phyloP scores from a whole-genome alignment of 106 monocot genomes.

The Acanthochlamys bracteata region DNA sequence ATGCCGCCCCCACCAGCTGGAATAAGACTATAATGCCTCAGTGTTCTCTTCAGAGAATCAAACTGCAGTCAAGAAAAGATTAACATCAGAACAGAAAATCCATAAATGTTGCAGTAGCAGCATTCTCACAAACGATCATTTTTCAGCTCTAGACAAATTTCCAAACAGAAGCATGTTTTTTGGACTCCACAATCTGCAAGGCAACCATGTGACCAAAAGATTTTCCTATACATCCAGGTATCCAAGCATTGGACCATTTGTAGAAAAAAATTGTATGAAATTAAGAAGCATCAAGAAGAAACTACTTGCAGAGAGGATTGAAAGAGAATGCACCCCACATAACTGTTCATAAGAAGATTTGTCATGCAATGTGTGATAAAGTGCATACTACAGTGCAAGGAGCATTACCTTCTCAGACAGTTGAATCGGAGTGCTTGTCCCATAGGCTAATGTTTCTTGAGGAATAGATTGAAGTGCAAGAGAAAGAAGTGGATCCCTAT shows the following conservation, averaged over 20 bases:
- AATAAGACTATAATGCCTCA: conserved; percentile 86
- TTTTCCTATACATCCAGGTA: no score
- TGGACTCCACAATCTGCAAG: no score
- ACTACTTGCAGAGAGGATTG: background rate
- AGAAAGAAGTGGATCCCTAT: conserved; percentile 64
- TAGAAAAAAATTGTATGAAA: no score
- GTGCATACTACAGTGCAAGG: no score
- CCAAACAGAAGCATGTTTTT: no score
- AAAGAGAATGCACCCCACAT: background rate
- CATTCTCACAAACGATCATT: no score
- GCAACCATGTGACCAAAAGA: no score
- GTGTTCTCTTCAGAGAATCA: conserved; percentile 66
- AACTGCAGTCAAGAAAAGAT: conserved; percentile 45
- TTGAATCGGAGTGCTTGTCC: conserved; percentile 48
- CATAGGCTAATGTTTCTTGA: conserved; percentile 55
- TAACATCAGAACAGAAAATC: background rate
- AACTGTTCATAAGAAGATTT: background rate
- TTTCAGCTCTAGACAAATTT: no score
- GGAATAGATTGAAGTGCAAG: conserved; percentile 82
- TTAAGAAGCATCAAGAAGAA: no score
- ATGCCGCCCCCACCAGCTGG: conserved; percentile 87
- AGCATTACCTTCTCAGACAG: conserved; percentile 63
- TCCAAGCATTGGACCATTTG: no score
- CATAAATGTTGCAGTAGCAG: no score
- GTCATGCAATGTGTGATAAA: no score